Evolutionary conservation across 1,284 basidiomycete species (phyloP).

Genomic region (Ganoderma leucocontextum): DNA sequence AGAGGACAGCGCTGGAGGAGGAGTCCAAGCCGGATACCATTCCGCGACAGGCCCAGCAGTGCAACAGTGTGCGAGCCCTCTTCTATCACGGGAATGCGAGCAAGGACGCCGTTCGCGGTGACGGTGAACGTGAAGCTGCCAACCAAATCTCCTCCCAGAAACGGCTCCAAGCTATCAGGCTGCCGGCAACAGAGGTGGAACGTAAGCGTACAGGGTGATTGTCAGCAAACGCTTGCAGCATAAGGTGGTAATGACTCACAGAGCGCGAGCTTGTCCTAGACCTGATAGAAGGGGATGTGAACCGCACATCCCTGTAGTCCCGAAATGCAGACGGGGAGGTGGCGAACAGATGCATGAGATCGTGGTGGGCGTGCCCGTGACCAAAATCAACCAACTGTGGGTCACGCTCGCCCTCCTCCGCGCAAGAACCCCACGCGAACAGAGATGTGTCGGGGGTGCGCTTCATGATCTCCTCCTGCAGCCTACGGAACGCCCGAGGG

Average conservation of each 20-base stretch:
- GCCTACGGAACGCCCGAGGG: slow-evolving; percentile 9
- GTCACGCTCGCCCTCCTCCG: not conserved
- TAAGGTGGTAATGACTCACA: not conserved
- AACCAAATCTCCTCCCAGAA: not conserved
- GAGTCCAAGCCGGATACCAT: not conserved
- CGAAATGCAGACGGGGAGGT: not conserved
- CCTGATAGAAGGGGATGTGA: not conserved
- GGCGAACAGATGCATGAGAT: slow-evolving; percentile 2
- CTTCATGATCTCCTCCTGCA: slow-evolving; percentile 18
- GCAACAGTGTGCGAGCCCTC: not conserved
- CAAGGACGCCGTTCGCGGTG: not conserved
- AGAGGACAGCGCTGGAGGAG: not conserved
- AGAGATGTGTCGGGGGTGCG: slow-evolving; percentile 10
- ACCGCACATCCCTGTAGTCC: not conserved
- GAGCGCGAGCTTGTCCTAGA: not conserved
- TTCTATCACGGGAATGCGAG: not conserved
- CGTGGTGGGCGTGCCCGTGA: not conserved
- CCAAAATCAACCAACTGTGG: not conserved
- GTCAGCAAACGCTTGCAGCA: not conserved
- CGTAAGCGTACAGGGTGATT: not conserved
- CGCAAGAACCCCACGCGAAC: slow-evolving; percentile 9
- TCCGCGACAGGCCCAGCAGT: not conserved
- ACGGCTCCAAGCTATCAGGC: not conserved
- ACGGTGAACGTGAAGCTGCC: not conserved
- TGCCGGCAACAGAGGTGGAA: not conserved